Evolutionary conservation across 176 grass and related monocot genomes (phyloP), one percentile per base, ranked within the genome.

Genomic region (Pharus latifolius): DNA sequence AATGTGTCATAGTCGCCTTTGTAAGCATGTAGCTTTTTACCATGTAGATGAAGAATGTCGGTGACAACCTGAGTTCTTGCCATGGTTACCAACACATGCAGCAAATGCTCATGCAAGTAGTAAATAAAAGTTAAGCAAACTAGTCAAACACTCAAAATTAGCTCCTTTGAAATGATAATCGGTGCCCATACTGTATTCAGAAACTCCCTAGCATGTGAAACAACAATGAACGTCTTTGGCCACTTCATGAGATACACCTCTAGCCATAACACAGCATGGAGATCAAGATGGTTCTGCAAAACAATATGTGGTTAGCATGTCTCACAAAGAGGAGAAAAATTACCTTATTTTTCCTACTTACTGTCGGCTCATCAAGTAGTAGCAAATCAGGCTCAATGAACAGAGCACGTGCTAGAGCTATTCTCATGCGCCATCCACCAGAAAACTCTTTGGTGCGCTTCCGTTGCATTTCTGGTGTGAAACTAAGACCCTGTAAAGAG

Each of bases 1-100:
- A 92, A 97, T 71, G 83, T 97, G 54, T 97, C 94, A 47, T 97
- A 97, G 74, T 97, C 94, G 52, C 94, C 94, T 83, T 97, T 97
- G 80, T 97, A 97, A 56, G 94, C 61, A 80, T 77, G 80, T 34
- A 97, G 57, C 67, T 92, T 89, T 90, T 89, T 68, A 46, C 82
- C 79, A 54, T 92, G 83, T 73, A 97, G 83, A 82, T 97, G 94
- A 70, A 97, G 80, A 82, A 97, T 74, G 53, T 97, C 94, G 14
- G 94, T 97, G 31, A 97, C 94, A 60, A 97, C 94, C 94, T 97
- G 80, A 61, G 45, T 66, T 53, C 17, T 72, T 37, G 1, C 23
- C 14, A 24, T 64, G 4, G 70, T 65, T 73, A 47, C 71, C 6
- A 67, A 11, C 12, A 53, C 19, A 79, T 30, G 31, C 4, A n/a